These are phyloP conservation scores for Xylaria sp. DNA, from an alignment of 2,329 filamentous ascomycete genomes.

Conservation along the genomic window DNA sequence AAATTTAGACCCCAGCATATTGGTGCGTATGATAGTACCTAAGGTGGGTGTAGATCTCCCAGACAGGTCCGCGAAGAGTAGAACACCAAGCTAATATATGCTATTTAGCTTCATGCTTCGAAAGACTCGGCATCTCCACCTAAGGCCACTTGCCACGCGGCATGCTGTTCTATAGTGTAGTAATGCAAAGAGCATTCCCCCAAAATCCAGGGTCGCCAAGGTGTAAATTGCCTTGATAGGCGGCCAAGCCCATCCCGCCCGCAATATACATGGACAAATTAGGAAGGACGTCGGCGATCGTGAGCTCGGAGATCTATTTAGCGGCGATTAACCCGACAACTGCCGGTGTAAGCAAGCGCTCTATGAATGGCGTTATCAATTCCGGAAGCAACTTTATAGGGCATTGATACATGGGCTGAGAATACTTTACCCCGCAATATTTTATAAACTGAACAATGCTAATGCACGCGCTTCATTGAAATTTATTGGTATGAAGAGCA, in stretches of 20 bases:
- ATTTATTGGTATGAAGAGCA: no score
- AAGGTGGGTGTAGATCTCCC: background rate
- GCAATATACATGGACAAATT: constrained; percentile 2
- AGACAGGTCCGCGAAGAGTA: background rate
- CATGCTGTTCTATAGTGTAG: background rate
- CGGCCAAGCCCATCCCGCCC: constrained; percentile 16
- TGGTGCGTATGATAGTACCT: background rate
- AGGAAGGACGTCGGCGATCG: constrained; percentile 21
- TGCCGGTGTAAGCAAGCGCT: no score
- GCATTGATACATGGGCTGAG: no score
- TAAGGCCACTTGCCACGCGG: constrained; percentile 5
- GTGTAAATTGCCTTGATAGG: constrained; percentile 15
- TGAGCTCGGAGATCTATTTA: constrained; percentile 16
- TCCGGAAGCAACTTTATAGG: background rate
- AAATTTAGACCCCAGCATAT: constrained; percentile 31
- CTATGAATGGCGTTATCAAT: no score
- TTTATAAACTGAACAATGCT: no score
- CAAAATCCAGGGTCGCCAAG: constrained; percentile 8
- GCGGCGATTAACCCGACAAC: constrained; percentile 9
- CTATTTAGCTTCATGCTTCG: background rate
- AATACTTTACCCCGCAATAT: no score
- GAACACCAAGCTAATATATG: constrained; percentile 9
- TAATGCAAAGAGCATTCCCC: background rate
- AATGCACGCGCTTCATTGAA: no score
- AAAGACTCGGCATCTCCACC: constrained; percentile 1